phyloP scores from a whole-genome alignment of 441 rosid genomes.

The Pelargonium cotyledonis region DNA sequence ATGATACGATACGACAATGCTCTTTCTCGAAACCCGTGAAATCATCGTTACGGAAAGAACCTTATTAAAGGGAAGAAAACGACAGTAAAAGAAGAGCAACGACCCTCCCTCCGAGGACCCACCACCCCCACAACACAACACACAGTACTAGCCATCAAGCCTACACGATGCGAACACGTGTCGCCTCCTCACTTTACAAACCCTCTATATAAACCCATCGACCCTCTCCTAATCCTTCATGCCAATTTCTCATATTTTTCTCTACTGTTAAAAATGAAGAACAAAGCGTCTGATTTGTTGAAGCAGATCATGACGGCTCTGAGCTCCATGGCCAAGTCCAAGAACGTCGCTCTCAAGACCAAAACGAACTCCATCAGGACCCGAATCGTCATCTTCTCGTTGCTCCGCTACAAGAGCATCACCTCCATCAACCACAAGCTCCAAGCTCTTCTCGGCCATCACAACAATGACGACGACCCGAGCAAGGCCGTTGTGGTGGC shows the following conservation, averaged over 20 bases:
- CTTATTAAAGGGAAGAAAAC: too few species aligned
- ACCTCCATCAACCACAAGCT: slow-evolving; percentile 56
- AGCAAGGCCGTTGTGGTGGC: too few species aligned
- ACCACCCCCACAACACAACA: too few species aligned
- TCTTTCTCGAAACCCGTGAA: too few species aligned
- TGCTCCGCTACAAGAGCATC: slow-evolving; percentile 53
- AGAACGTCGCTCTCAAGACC: slow-evolving; percentile 49
- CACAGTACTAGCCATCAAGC: too few species aligned
- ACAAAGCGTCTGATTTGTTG: slow-evolving; percentile 40
- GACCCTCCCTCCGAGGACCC: too few species aligned
- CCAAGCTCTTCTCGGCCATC: slow-evolving; percentile 27
- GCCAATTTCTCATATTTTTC: slow-evolving; percentile 8
- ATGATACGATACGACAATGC: too few species aligned
- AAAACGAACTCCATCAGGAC: slow-evolving; percentile 54
- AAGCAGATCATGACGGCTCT: slow-evolving; percentile 40
- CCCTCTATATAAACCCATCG: slow-evolving; percentile 20
- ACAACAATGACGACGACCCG: neutral
- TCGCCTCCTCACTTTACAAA: too few species aligned
- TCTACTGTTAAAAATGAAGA: slow-evolving; percentile 39
- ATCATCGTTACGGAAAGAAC: too few species aligned
- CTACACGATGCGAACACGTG: too few species aligned
- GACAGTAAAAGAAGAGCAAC: too few species aligned
- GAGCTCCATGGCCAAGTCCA: slow-evolving; percentile 41
- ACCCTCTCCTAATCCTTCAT: slow-evolving; percentile 15
- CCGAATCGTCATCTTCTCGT: slow-evolving; percentile 56